Evolutionary conservation across 1,284 basidiomycete genomes (phyloP), one percentile per base, ranked within the genome.

Genomic region (Cryptococcus sp.): DNA sequence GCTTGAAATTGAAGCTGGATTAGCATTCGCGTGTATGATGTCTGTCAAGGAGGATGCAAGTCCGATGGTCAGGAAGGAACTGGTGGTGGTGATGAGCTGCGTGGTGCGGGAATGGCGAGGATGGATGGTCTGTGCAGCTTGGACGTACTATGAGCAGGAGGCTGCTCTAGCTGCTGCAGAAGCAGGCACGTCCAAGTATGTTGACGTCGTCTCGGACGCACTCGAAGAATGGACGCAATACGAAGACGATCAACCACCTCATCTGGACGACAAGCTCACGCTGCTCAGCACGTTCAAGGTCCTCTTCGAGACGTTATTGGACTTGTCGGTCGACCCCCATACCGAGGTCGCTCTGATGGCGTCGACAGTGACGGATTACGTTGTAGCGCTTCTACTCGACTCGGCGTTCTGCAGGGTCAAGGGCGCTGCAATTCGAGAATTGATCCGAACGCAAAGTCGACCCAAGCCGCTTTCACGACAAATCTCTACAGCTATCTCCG

Each of bases 61-160:
- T 62, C 95, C 96, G 0, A 90, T 97, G 85, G 94, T 95, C 7
- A 83, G 96, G 62, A 97, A 97, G 79, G 96, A 99, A 76, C 82
- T 98, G 13, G 83, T 98, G 40, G 86, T 97, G 40, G 84, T 98
- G 43, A 87, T 98, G 52, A 94, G 91, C 67, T 92, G 92, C 66
- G 82, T 99, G 22, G 93, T 95, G 16, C 90, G 92, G 73, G 93
- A 97, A 78, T 98, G 94, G 90, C 83, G 92, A 60, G 94, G 95
- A 11, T 93, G 93, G 81, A 93, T 98, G 68, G 90, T 95, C 49
- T 86, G 94, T 38, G 95, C 94, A 55, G 93, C 95, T 0, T 98
- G 95, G 92, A 80, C 92, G 25, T 93, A 94, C 79, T 92, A 91
- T 87, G 90, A 95, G 66, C 73, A 81, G 73, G 90, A 93, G 74